Evolutionary conservation across 495 filamentous ascomycete species (phyloP).

Genomic region (Hyaloscypha bicolor): DNA sequence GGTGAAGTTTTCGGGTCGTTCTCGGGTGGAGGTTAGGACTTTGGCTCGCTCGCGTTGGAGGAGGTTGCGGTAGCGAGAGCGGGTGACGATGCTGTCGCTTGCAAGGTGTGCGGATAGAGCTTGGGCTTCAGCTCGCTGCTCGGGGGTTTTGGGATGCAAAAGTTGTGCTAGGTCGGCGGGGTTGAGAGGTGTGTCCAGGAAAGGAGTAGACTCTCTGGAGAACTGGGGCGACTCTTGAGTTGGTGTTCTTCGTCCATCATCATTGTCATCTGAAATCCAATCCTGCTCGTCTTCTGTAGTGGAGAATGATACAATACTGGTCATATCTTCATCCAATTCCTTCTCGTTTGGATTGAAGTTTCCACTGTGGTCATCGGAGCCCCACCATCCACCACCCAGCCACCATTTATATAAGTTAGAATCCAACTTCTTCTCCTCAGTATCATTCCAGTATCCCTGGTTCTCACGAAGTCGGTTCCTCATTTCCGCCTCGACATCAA

Average conservation of each 20-base stretch:
- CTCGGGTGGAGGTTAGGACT: conserved; percentile 58
- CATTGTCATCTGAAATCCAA: conserved; percentile 41
- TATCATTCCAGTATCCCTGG: conserved; percentile 24
- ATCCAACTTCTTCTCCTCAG: conserved; percentile 68
- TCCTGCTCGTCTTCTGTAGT: conserved; percentile 44
- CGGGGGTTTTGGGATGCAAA: conserved; percentile 75
- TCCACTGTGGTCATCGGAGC: conserved; percentile 73
- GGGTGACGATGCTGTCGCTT: conserved; percentile 72
- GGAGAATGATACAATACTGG: conserved; percentile 72
- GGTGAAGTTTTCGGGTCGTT: conserved; percentile 33
- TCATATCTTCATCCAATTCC: conserved; percentile 67
- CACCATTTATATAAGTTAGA: conserved; percentile 79
- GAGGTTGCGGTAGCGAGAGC: conserved; percentile 70
- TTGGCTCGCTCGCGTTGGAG: conserved; percentile 65
- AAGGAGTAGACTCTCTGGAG: conserved; percentile 59
- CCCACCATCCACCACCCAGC: conserved; percentile 79
- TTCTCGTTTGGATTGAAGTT: conserved; percentile 59
- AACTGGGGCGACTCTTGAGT: conserved; percentile 52
- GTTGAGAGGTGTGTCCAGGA: conserved; percentile 65
- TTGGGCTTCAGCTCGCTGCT: conserved; percentile 78
- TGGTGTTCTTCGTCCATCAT: conserved; percentile 73
- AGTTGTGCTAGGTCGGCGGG: conserved; percentile 73
- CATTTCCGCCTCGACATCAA: conserved; percentile 80
- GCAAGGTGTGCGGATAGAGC: conserved; percentile 80
- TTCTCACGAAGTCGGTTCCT: conserved; percentile 50